phyloP scores from a whole-genome alignment of 1,284 basidiomycete species.

The Lentinula novae-zelandiae region DNA sequence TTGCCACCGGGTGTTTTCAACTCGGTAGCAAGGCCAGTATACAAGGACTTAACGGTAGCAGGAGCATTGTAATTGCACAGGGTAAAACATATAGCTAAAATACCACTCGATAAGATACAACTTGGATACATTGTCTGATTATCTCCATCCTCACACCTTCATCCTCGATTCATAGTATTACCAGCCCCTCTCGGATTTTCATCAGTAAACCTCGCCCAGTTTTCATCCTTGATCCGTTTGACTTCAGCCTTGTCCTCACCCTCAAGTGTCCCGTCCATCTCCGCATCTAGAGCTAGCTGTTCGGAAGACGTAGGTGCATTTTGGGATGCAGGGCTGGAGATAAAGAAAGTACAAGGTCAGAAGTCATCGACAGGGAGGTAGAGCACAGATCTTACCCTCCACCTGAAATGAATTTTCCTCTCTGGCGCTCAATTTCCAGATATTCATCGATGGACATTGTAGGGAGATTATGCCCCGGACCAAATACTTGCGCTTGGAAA shows the following conservation, averaged over 20 bases:
- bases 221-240: conserved; percentile 79
- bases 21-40: too few relatives aligned
- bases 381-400: conserved; percentile 70
- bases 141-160: background rate
- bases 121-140: background rate
- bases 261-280: conserved; percentile 76
- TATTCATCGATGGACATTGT: conserved; percentile 98
- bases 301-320: conserved; percentile 71
- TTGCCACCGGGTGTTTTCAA: too few relatives aligned
- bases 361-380: background rate
- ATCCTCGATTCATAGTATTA: conserved; percentile 95
- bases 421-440: conserved; percentile 77
- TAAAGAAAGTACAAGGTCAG: conserved; percentile 3
- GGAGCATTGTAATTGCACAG: too few relatives aligned
- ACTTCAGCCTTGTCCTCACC: conserved; percentile 75
- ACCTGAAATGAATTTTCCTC: conserved; percentile 85
- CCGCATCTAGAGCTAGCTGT: conserved; percentile 72
- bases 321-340: conserved; percentile 63
- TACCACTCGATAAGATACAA: background rate
- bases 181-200: conserved; percentile 80
- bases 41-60: too few relatives aligned
- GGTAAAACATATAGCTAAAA: too few relatives aligned
- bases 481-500: conserved; percentile 81
- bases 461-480: conserved; percentile 82
- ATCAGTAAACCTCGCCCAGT: conserved; percentile 84